Evolutionary conservation across 306 rosid species (phyloP).

Genomic region (Vigna unguiculata): DNA sequence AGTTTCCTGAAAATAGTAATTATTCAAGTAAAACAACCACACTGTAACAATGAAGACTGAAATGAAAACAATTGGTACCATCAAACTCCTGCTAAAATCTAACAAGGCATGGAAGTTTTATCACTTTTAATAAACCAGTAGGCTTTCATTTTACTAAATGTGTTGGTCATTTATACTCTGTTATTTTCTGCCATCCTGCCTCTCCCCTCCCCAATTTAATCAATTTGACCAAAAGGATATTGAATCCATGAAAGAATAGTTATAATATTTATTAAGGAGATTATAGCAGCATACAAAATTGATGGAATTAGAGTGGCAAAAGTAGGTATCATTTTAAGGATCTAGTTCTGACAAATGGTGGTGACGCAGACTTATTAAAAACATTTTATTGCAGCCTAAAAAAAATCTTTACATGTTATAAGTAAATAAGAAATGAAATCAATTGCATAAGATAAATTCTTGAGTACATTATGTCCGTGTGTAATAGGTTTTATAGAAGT

Average conservation of each 20-base stretch:
- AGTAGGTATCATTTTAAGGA: conserved; percentile 31
- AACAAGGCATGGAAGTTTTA: background rate
- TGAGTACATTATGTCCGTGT: conserved; percentile 24
- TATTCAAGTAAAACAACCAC: background rate
- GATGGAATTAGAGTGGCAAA: conserved; percentile 35
- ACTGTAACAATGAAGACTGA: background rate
- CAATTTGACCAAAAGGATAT: background rate
- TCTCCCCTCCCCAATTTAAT: too few relatives aligned
- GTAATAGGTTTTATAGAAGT: conserved; percentile 9
- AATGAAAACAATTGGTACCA: background rate
- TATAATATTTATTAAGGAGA: background rate
- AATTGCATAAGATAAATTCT: conserved; percentile 12
- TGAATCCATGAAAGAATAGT: background rate
- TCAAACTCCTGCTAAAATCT: background rate
- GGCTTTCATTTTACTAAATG: background rate
- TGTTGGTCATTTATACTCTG: too few relatives aligned
- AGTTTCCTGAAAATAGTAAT: background rate
- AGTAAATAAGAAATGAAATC: conserved; percentile 12
- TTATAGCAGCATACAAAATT: conserved; percentile 31
- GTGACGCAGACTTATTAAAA: conserved; percentile 19
- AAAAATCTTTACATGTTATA: conserved; percentile 3
- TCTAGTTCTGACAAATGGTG: conserved; percentile 22
- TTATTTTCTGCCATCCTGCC: too few relatives aligned
- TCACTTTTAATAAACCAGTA: background rate
- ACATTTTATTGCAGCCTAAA: background rate